Percentiles rank a stretch among this genome's conserved stretches.
phyloP scores from a whole-genome alignment of 2,329 filamentous ascomycete genomes.

The Ascochyta pisi region DNA sequence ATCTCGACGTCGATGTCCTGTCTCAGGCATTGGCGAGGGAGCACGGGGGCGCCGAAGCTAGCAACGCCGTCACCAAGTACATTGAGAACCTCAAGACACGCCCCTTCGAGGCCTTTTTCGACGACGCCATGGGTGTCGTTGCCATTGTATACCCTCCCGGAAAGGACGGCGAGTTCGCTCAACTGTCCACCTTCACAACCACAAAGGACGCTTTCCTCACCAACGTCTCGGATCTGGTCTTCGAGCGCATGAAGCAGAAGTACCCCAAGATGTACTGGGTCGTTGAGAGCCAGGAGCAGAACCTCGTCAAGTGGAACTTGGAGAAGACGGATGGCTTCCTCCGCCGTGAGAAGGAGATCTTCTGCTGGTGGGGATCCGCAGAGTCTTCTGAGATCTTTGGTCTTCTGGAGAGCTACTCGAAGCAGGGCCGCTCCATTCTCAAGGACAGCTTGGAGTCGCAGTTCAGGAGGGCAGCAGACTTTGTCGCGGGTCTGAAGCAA shows the following conservation, averaged over 20 bases:
- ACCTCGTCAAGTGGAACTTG: conserved; percentile 91
- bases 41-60: conserved; percentile 79
- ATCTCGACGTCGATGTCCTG: conserved; percentile 79
- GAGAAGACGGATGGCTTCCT: conserved; percentile 95
- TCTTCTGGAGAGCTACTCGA: conserved; percentile 83
- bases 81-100: conserved; percentile 77
- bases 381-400: conserved; percentile 80
- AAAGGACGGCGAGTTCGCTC: conserved; percentile 72
- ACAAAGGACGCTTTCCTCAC: conserved; percentile 94
- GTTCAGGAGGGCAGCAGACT: conserved; percentile 77
- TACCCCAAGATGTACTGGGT: conserved; percentile 92
- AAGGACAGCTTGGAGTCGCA: conserved; percentile 89
- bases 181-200: conserved; percentile 88
- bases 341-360: conserved; percentile 81
- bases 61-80: conserved; percentile 85
- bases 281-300: conserved; percentile 95
- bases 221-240: conserved; percentile 94
- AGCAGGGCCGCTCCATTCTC: conserved; percentile 84
- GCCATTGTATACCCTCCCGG: conserved; percentile 83
- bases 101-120: conserved; percentile 91
- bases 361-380: conserved; percentile 96
- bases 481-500: conserved; percentile 67
- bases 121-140: conserved; percentile 91
- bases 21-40: conserved; percentile 85
- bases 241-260: conserved; percentile 91